Percentiles rank a stretch among this genome's conserved stretches.
phyloP scores from a whole-genome alignment of 2,329 filamentous ascomycete species.

The Fusarium caatingaense region DNA sequence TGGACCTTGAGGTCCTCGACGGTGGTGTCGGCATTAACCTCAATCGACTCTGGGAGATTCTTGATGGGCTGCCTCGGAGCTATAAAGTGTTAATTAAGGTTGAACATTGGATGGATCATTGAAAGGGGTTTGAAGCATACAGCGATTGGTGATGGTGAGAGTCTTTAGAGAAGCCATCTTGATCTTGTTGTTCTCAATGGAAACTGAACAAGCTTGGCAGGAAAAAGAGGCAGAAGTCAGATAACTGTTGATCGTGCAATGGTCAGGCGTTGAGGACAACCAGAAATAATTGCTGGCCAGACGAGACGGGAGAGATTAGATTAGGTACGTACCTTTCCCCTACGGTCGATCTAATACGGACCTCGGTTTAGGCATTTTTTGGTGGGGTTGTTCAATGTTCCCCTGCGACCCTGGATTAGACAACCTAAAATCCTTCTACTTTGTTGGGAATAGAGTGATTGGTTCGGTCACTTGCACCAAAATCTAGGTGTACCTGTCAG shows the following conservation, averaged over 20 bases:
- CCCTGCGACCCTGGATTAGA: slow-evolving; percentile 6
- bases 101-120: not conserved
- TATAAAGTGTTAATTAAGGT: slow-evolving; percentile 32
- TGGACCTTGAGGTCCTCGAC: slow-evolving; percentile 70
- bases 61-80: slow-evolving; percentile 64
- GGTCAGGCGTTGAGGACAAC: slow-evolving; percentile 28
- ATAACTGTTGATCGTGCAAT: slow-evolving; percentile 6
- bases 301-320: slow-evolving; percentile 17
- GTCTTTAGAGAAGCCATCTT: slow-evolving; percentile 51
- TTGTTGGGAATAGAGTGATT: slow-evolving; percentile 15
- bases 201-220: slow-evolving; percentile 9
- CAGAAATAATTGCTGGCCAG: slow-evolving; percentile 18
- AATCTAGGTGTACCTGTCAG: slow-evolving; percentile 7
- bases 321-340: slow-evolving; percentile 19
- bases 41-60: slow-evolving; percentile 64
- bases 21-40: slow-evolving; percentile 62
- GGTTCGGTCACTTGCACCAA: slow-evolving; percentile 1
- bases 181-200: slow-evolving; percentile 8
- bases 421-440: not conserved
- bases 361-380: slow-evolving; percentile 24
- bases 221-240: not conserved
- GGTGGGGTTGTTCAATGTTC: slow-evolving; percentile 8
- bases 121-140: slow-evolving; percentile 38
- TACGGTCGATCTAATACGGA: not conserved
- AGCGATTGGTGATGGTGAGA: slow-evolving; percentile 58